Evolutionary conservation across 352 stramenopile species (phyloP).

Genomic region (Saprolegnia parasitica): DNA sequence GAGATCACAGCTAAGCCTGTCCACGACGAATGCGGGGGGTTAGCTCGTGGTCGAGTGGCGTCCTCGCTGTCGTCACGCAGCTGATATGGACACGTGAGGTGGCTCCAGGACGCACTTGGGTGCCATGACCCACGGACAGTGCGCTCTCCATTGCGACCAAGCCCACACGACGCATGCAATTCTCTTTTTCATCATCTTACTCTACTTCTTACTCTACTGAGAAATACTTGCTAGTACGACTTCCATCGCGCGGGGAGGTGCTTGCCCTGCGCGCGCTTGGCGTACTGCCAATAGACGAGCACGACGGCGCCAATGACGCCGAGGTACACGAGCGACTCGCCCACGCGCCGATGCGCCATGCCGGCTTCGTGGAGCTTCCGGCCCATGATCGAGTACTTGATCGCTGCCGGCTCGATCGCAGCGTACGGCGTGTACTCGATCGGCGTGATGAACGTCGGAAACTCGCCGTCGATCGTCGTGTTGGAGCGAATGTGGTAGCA

Average conservation of each 20-base stretch:
- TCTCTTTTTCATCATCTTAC: neutral
- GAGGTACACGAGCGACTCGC: neutral
- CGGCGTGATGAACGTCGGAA: constrained; percentile 63
- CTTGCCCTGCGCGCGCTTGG: neutral
- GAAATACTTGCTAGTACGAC: neutral
- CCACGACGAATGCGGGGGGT: no score
- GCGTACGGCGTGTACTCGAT: constrained; percentile 72
- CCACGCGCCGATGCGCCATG: neutral
- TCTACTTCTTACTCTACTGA: neutral
- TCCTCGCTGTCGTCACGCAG: no score
- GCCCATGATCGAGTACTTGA: constrained; percentile 74
- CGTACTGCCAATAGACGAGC: neutral
- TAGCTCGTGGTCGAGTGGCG: no score
- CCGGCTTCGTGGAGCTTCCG: constrained; percentile 20
- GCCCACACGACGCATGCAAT: neutral
- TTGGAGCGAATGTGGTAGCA: constrained; percentile 84
- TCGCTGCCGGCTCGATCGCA: constrained; percentile 66
- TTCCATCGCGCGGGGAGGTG: neutral
- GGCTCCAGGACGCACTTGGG: no score
- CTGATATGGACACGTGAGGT: no score
- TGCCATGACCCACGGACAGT: no score
- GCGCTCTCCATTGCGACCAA: no score
- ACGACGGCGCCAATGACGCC: neutral
- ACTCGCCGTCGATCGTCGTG: constrained; percentile 49
- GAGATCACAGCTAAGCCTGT: no score